Evolutionary conservation across 2,329 filamentous ascomycete species (phyloP).

Genomic region (Fusarium drepaniforme): DNA sequence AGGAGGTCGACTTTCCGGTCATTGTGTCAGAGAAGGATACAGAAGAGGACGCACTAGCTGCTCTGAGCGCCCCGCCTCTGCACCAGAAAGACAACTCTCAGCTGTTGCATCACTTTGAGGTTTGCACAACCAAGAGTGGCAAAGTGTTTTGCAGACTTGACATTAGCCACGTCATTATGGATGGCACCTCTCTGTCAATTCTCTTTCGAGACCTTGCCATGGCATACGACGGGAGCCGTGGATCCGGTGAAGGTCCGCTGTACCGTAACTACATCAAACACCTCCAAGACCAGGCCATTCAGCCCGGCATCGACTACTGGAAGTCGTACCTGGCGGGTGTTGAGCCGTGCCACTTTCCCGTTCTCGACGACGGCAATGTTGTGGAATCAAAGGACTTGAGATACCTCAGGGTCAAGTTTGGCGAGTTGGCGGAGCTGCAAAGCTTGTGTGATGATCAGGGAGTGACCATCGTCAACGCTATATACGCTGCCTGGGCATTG

Average conservation of each 20-base stretch:
- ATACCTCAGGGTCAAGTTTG: conserved; percentile 34
- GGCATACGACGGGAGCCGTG: conserved; percentile 14
- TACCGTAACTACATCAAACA: conserved; percentile 33
- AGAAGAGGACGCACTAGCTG: conserved; percentile 21
- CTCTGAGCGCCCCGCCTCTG: conserved; percentile 11
- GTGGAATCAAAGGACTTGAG: conserved; percentile 26
- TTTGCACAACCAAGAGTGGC: conserved; percentile 37
- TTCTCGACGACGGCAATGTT: conserved; percentile 25
- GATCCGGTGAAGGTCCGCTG: conserved; percentile 18
- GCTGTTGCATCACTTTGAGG: conserved; percentile 25
- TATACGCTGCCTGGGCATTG: conserved; percentile 40
- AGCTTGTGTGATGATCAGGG: conserved; percentile 19
- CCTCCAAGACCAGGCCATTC: conserved; percentile 13
- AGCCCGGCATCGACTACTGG: conserved; percentile 29
- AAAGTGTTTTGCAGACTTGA: conserved; percentile 40
- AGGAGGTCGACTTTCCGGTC: conserved; percentile 16
- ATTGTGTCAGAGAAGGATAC: conserved; percentile 16
- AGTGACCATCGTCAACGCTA: conserved; percentile 32
- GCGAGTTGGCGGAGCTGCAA: conserved; percentile 17
- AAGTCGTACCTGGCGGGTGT: conserved; percentile 24
- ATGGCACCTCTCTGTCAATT: conserved; percentile 36
- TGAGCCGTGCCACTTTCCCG: conserved; percentile 34
- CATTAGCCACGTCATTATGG: conserved; percentile 39
- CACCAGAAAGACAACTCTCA: conserved; percentile 9
- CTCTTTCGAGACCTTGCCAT: conserved; percentile 35